Base-by-base conservation (phyloP, 1,284 basidiomycete species). In the Cutaneotrichosporon sp. region DNA sequence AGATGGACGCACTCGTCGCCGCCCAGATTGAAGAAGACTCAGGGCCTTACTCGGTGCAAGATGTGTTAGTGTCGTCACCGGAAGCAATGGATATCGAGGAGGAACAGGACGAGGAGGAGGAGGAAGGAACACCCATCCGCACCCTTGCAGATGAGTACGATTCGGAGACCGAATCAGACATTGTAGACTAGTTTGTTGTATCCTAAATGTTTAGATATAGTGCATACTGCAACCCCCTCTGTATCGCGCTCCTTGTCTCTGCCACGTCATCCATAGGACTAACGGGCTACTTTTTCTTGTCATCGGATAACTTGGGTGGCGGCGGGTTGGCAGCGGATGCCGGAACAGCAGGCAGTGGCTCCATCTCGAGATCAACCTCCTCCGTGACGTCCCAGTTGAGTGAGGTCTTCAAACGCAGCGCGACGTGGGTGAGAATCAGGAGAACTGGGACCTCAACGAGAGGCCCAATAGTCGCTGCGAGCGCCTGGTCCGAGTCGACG, bases 361-460 rank as follows among this genome's bases (percentile, higher is more conserved):
- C 42, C 18, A n/a, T n/a, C 42, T 46, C 42, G 42, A 46, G 16
- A 18, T 18, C 42, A 18, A 46, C 42, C 42, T 46, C 42, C 5
- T 46, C 42, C 7, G 42, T 46, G 18, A n/a, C 42, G 42, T 46
- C 42, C 42, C 42, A 46, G 16, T 18, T 46, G 18, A 46, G 42
- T 8, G 16, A 6, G 42, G 42, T 8, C 18, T 46, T 36, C 18
- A 60, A 16, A 2, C n/a, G 22, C 5, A 90, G 81, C 0, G 90
- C 85, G 0, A 89, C 83, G 85, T 87, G 92, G 1, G 88, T 90
- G 63, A 93, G 78, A 0, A 83, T 80, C 4, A 92, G 82, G 42
- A 92, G 79, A 0, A 92, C 90, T 0, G 90, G 91, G 1, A 85
- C 89, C 76, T 91, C 89, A 2, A 91, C 87, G 11, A 91, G 82